Evolutionary conservation across 2,329 filamentous ascomycete genomes (phyloP).

Genomic region (Tolypocladium album): DNA sequence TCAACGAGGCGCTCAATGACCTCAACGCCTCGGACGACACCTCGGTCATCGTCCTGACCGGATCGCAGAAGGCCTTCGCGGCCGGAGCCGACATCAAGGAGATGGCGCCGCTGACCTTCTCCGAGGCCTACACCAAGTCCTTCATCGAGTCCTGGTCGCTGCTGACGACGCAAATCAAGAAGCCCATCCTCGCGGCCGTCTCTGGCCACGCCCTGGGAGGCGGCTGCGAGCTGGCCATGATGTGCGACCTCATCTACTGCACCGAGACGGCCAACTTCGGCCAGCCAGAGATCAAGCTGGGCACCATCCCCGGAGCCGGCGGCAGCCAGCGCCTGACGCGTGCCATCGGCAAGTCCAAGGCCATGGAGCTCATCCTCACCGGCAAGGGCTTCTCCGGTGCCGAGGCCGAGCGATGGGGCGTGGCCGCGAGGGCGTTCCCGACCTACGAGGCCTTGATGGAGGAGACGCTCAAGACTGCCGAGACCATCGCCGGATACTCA

Average conservation of each 20-base stretch:
- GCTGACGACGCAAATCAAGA: slow-evolving; percentile 75
- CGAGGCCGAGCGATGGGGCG: slow-evolving; percentile 82
- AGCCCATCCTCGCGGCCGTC: slow-evolving; percentile 87
- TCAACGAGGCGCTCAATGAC: slow-evolving; percentile 65
- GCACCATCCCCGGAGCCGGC: slow-evolving; percentile 83
- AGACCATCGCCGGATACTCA: slow-evolving; percentile 80
- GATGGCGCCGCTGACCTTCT: slow-evolving; percentile 89
- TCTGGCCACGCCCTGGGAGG: slow-evolving; percentile 91
- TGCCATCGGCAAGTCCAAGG: slow-evolving; percentile 71
- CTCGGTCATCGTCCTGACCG: slow-evolving; percentile 74
- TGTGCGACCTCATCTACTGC: slow-evolving; percentile 94
- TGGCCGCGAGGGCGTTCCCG: slow-evolving; percentile 74
- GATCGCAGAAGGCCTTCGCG: slow-evolving; percentile 82
- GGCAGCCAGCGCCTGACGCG: slow-evolving; percentile 81
- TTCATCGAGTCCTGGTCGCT: slow-evolving; percentile 96
- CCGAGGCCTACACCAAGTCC: slow-evolving; percentile 73
- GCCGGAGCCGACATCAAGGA: slow-evolving; percentile 98
- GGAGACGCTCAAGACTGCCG: slow-evolving; percentile 70
- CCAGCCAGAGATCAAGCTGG: slow-evolving; percentile 94
- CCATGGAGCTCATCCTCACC: slow-evolving; percentile 87
- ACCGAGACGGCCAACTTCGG: slow-evolving; percentile 80
- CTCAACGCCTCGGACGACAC: slow-evolving; percentile 62
- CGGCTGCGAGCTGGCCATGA: slow-evolving; percentile 93
- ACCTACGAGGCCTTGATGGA: slow-evolving; percentile 74
- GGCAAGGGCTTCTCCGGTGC: slow-evolving; percentile 73